Evolutionary conservation across 257 asterid species (phyloP).

Genomic region (Solanum etuberosum): DNA sequence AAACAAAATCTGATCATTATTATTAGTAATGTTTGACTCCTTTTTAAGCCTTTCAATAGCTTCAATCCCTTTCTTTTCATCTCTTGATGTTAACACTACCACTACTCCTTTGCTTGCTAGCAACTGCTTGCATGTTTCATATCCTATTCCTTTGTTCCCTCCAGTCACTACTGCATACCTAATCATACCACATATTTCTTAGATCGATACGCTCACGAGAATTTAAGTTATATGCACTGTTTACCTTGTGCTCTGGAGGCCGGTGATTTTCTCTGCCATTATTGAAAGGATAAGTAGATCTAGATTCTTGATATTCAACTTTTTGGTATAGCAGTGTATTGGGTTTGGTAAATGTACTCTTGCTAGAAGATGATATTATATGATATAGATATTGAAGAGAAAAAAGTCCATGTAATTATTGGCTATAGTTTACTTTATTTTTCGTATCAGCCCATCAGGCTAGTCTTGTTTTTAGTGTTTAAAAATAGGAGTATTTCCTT

Average conservation of each 20-base stretch:
- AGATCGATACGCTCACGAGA: background rate
- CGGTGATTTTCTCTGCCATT: background rate
- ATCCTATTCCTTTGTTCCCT: conserved; percentile 45
- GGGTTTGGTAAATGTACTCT: background rate
- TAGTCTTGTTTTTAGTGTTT: background rate
- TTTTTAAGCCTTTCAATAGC: conserved; percentile 29
- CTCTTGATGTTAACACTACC: conserved; percentile 42
- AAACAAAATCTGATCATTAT: background rate
- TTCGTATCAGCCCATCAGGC: background rate
- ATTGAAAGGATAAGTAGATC: background rate
- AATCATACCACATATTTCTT: background rate
- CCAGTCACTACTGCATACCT: conserved; percentile 43
- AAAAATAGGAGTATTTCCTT: too few species aligned
- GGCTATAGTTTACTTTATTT: background rate
- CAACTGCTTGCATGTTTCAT: conserved; percentile 39
- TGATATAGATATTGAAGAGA: background rate
- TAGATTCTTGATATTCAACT: conserved; percentile 7
- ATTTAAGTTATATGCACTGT: background rate
- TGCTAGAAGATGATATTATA: background rate
- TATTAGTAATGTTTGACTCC: background rate
- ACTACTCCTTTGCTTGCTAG: conserved; percentile 33
- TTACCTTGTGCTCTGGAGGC: background rate
- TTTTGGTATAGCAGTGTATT: background rate
- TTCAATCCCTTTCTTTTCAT: conserved; percentile 31
- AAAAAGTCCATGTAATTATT: background rate